Percentiles rank a stretch among this genome's conserved stretches.
These are phyloP conservation scores for Verticillium longisporum DNA, from an alignment of 2,329 filamentous ascomycete species.

Conservation along the genomic window DNA sequence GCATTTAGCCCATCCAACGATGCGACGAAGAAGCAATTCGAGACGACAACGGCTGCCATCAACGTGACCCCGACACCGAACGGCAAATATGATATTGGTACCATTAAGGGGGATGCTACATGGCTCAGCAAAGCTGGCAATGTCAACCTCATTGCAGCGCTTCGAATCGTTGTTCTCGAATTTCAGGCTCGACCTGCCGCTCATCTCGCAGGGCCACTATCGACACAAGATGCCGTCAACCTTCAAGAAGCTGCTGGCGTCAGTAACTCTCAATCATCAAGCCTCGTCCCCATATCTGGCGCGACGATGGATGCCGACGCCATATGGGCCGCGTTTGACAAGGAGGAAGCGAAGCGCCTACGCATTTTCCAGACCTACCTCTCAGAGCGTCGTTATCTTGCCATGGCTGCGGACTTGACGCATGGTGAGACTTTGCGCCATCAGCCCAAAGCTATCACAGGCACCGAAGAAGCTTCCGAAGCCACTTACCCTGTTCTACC, in stretches of 20 bases:
- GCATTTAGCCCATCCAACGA: constrained; percentile 59
- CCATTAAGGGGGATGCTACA: constrained; percentile 76
- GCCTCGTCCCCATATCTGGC: constrained; percentile 47
- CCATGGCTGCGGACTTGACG: constrained; percentile 55
- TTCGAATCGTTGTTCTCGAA: constrained; percentile 76
- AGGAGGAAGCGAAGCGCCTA: constrained; percentile 52
- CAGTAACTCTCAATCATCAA: constrained; percentile 50
- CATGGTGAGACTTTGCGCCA: constrained; percentile 17
- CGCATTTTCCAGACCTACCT: constrained; percentile 69
- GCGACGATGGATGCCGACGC: constrained; percentile 45
- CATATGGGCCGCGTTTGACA: constrained; percentile 54
- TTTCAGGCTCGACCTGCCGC: constrained; percentile 73
- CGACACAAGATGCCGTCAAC: constrained; percentile 70
- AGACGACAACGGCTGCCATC: constrained; percentile 81
- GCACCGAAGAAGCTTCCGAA: neutral
- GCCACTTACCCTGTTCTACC: neutral
- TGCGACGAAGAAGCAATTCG: constrained; percentile 64
- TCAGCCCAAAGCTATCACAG: neutral
- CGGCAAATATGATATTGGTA: constrained; percentile 63
- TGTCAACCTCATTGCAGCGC: constrained; percentile 74
- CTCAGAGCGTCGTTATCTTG: constrained; percentile 61
- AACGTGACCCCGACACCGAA: constrained; percentile 65
- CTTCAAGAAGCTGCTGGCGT: constrained; percentile 67
- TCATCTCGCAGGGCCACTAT: constrained; percentile 65
- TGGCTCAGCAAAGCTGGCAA: constrained; percentile 77